Conservation (phyloP, 108 stramenopile species). For the Cyclostephanos tholiformis region DNA sequence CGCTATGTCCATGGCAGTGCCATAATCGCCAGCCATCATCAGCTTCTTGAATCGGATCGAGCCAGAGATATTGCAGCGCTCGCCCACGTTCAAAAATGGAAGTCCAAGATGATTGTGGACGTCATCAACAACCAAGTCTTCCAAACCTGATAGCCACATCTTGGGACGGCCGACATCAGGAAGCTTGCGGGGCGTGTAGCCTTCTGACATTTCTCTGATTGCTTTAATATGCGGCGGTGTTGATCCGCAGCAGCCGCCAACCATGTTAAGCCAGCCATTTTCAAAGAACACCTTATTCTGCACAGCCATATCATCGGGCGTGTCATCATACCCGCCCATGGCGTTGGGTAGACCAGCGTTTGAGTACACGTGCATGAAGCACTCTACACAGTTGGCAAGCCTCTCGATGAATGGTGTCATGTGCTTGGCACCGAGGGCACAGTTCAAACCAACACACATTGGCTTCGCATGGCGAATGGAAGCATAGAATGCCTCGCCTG, state of each 20-base stretch:
- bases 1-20: slow-evolving; percentile 96
- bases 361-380: slow-evolving; percentile 97
- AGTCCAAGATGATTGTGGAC: slow-evolving; percentile 92
- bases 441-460: slow-evolving; percentile 99
- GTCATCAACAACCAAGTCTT: slow-evolving; percentile 92
- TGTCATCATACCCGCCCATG: slow-evolving; percentile 99
- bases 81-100: slow-evolving; percentile 97
- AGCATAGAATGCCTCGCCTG: slow-evolving; percentile 97
- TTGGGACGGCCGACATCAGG: slow-evolving; percentile 84
- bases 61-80: slow-evolving; percentile 97
- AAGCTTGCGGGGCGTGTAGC: slow-evolving; percentile 78
- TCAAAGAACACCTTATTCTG: slow-evolving; percentile 93
- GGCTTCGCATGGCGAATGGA: slow-evolving; percentile 97
- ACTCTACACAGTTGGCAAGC: slow-evolving; percentile 89
- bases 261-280: slow-evolving; percentile 97
- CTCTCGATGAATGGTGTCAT: slow-evolving; percentile 97
- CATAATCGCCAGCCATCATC: slow-evolving; percentile 96
- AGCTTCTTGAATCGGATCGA: slow-evolving; percentile 96
- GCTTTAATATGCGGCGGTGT: slow-evolving; percentile 97
- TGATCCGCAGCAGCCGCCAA: slow-evolving; percentile 98
- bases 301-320: slow-evolving; percentile 92
- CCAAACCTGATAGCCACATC: slow-evolving; percentile 98
- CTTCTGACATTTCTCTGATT: slow-evolving; percentile 65
- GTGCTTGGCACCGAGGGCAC: slow-evolving; percentile 96
- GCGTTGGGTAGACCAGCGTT: slow-evolving; percentile 99